phyloP scores from a whole-genome alignment of 2,329 filamentous ascomycete genomes.

The Colletotrichum australisinense region DNA sequence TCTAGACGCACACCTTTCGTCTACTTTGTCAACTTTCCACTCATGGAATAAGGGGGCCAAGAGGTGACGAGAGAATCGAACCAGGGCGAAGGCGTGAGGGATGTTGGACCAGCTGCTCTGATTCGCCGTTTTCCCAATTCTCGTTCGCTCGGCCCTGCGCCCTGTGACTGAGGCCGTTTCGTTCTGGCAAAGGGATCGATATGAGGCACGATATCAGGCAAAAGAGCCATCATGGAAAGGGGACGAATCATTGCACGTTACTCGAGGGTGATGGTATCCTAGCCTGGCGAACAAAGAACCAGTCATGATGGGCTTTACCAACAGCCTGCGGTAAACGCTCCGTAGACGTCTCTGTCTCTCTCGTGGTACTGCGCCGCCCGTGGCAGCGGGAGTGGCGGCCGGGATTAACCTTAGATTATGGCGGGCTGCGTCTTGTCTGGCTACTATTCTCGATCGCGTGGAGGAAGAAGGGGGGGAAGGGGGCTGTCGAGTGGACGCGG shows the following conservation, averaged over 20 bases:
- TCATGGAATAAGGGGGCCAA: background rate
- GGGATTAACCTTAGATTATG: conserved; percentile 26
- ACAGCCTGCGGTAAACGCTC: background rate
- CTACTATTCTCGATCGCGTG: conserved; percentile 13
- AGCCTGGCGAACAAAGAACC: background rate
- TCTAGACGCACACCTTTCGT: background rate
- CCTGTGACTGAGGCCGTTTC: background rate
- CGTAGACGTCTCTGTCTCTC: background rate
- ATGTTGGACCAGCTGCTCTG: background rate
- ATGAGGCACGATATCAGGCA: background rate
- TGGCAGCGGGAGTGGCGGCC: conserved; percentile 26
- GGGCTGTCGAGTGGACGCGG: background rate
- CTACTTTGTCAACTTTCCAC: background rate
- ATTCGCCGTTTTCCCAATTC: background rate
- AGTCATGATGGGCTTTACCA: background rate
- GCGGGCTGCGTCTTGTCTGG: background rate
- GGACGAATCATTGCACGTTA: background rate
- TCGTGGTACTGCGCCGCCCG: background rate
- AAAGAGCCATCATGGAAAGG: background rate
- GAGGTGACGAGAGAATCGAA: background rate
- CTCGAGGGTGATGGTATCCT: background rate
- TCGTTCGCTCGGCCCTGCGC: background rate
- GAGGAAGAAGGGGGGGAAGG: background rate
- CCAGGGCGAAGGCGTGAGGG: background rate
- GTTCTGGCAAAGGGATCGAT: background rate